These are phyloP conservation scores for Tolypocladium paradoxum DNA, from an alignment of 2,329 filamentous ascomycete species.

Conservation along the genomic window DNA sequence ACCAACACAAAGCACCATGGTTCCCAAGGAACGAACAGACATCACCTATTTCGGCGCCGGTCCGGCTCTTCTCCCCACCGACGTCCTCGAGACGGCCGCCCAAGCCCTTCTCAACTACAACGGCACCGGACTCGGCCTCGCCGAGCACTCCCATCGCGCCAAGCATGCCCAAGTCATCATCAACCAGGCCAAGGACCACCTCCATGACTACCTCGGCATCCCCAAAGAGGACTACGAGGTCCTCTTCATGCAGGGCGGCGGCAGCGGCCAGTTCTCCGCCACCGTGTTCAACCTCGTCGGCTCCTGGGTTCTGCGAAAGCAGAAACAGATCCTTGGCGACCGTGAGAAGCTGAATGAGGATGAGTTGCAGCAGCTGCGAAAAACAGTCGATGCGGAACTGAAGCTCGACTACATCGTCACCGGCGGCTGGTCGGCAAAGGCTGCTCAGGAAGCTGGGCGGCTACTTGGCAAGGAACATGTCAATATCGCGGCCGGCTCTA, in stretches of 20 bases:
- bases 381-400: background rate
- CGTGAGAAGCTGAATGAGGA: slow-evolving; percentile 38
- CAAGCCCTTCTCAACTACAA: slow-evolving; percentile 73
- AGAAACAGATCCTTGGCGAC: slow-evolving; percentile 46
- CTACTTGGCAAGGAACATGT: slow-evolving; percentile 69
- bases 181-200: slow-evolving; percentile 63
- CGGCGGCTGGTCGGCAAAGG: slow-evolving; percentile 81
- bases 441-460: slow-evolving; percentile 69
- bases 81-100: slow-evolving; percentile 67
- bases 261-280: slow-evolving; percentile 76
- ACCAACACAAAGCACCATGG: background rate
- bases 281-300: slow-evolving; percentile 75
- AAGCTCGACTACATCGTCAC: slow-evolving; percentile 77
- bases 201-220: slow-evolving; percentile 67
- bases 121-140: slow-evolving; percentile 70
- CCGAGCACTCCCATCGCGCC: slow-evolving; percentile 85
- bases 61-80: slow-evolving; percentile 74
- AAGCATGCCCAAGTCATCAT: slow-evolving; percentile 69
- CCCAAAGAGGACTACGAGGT: slow-evolving; percentile 82
- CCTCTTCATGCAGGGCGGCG: slow-evolving; percentile 79
- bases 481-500: slow-evolving; percentile 49
- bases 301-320: slow-evolving; percentile 66
- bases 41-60: slow-evolving; percentile 85
- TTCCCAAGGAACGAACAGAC: slow-evolving; percentile 39
- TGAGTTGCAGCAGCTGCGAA: slow-evolving; percentile 26